phyloP scores from a whole-genome alignment of 495 filamentous ascomycete species.

The Thozetella sp. region DNA sequence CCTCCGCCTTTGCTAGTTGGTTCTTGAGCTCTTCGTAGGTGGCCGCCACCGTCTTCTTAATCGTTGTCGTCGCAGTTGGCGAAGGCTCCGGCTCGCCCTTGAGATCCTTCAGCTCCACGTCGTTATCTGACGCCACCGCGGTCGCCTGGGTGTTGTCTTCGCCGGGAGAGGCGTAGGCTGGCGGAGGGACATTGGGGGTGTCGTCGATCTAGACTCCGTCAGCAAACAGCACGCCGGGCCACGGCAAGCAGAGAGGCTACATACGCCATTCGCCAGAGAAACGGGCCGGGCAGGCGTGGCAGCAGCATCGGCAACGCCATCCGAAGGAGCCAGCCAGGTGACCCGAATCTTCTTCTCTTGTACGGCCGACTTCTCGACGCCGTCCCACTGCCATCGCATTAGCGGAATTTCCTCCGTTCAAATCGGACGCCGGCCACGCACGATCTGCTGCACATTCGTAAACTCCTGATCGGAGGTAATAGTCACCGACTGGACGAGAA shows the following conservation, averaged over 20 bases:
- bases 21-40: slow-evolving; percentile 67
- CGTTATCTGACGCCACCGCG: slow-evolving; percentile 7
- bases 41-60: slow-evolving; percentile 31
- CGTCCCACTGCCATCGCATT: slow-evolving; percentile 60
- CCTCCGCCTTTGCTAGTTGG: slow-evolving; percentile 76
- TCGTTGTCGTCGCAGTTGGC: slow-evolving; percentile 40
- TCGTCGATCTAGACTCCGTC: slow-evolving; percentile 19
- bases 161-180: slow-evolving; percentile 26
- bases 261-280: slow-evolving; percentile 24
- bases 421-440: slow-evolving; percentile 42
- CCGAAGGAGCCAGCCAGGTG: slow-evolving; percentile 60
- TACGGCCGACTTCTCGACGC: slow-evolving; percentile 73
- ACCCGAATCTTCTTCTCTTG: slow-evolving; percentile 98
- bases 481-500: slow-evolving; percentile 91
- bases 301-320: slow-evolving; percentile 11
- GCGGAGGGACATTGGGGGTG: slow-evolving; percentile 26
- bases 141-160: slow-evolving; percentile 15
- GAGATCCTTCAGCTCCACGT: slow-evolving; percentile 43
- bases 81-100: slow-evolving; percentile 34
- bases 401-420: slow-evolving; percentile 17
- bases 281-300: slow-evolving; percentile 24
- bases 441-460: slow-evolving; percentile 75
- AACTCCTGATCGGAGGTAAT: slow-evolving; percentile 85
- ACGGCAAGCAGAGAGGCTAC: slow-evolving; percentile 6
- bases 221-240: too few relatives aligned